Conservation (phyloP, 768 basidiomycete genomes). For the Tricholoma bakamatsutake region DNA sequence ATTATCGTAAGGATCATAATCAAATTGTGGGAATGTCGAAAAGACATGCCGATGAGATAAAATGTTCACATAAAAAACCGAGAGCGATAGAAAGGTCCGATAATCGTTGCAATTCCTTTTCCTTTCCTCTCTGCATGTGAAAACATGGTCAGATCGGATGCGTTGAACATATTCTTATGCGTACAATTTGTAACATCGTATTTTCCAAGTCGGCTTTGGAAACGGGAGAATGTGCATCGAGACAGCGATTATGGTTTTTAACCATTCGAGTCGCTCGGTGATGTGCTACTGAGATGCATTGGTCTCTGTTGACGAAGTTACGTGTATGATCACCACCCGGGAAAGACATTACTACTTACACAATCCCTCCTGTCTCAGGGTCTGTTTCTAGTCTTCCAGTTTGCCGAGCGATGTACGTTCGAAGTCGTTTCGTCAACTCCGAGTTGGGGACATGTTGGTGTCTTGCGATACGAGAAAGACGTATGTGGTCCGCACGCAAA, state of each 20-base stretch:
- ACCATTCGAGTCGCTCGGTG: neutral
- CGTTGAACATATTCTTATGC: neutral
- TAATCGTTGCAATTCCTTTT: conserved; percentile 13
- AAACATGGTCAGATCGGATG: conserved; percentile 2
- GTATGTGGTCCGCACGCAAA: conserved; percentile 16
- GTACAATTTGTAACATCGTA: neutral
- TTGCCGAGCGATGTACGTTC: neutral
- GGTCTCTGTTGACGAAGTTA: neutral
- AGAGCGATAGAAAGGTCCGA: conserved; percentile 19
- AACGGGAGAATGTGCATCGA: neutral
- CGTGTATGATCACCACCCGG: neutral
- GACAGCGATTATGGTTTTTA: neutral
- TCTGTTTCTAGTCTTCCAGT: neutral
- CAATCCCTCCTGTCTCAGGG: neutral
- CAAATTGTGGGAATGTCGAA: neutral
- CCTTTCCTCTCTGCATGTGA: conserved; percentile 10
- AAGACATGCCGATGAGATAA: conserved; percentile 18
- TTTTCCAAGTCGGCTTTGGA: neutral
- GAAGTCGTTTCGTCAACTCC: neutral
- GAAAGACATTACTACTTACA: neutral
- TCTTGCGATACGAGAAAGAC: conserved; percentile 11
- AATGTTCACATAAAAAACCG: conserved; percentile 22
- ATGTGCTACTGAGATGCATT: neutral
- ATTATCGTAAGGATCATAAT: neutral
- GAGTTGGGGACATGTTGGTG: neutral